phyloP scores from a whole-genome alignment of 2,329 filamentous ascomycete genomes.

The Pseudopithomyces maydicus region DNA sequence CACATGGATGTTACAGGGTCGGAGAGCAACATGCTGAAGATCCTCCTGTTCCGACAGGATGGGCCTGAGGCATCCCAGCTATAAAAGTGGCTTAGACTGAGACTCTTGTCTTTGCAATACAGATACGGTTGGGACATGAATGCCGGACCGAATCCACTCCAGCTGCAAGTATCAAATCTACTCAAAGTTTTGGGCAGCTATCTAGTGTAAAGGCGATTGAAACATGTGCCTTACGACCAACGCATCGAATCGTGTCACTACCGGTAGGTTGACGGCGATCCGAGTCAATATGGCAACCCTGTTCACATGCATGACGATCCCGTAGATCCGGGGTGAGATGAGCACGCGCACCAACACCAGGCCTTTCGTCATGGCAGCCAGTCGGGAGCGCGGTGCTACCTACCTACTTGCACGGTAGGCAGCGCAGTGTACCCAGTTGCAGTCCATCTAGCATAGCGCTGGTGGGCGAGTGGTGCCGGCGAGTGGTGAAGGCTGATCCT shows the following conservation, averaged over 20 bases:
- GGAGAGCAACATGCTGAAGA: conserved; percentile 27
- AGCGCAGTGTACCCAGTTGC: too few species aligned
- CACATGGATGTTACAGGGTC: conserved; percentile 20
- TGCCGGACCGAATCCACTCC: too few species aligned
- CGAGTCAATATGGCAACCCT: background rate
- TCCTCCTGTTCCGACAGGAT: conserved; percentile 25
- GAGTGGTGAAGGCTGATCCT: background rate
- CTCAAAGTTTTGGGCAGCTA: too few species aligned
- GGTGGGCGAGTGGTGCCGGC: background rate
- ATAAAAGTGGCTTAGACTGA: conserved; percentile 40
- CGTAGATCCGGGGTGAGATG: conserved; percentile 4
- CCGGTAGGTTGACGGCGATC: too few species aligned
- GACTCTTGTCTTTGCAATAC: conserved; percentile 43
- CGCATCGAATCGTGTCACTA: too few species aligned
- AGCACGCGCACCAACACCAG: background rate
- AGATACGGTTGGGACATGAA: conserved; percentile 41
- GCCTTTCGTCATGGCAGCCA: too few species aligned
- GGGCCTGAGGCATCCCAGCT: conserved; percentile 25
- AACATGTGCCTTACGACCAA: too few species aligned
- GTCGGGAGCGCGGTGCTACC: too few species aligned
- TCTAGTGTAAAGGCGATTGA: background rate
- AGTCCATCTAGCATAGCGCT: background rate
- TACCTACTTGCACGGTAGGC: too few species aligned
- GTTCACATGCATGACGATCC: conserved; percentile 4
- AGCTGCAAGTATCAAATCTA: too few species aligned